Evolutionary conservation across 331 rosid species (phyloP).

Genomic region (Prunus yedoensis): DNA sequence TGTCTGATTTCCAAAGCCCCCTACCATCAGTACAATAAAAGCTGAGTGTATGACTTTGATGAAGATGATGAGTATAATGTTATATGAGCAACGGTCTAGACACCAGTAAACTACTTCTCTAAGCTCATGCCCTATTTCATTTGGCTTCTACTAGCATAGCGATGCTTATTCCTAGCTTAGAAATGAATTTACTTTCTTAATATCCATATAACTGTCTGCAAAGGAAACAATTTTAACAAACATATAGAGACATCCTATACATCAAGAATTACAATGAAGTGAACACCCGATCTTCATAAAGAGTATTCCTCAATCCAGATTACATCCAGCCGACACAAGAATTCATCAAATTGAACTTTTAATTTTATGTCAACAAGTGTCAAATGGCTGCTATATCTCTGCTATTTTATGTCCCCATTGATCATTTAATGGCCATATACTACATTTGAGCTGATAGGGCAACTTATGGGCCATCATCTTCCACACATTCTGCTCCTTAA

Average conservation of each 20-base stretch:
- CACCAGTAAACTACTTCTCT: no score
- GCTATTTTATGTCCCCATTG: not conserved
- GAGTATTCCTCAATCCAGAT: not conserved
- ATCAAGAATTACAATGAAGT: not conserved
- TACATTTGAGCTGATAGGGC: not conserved
- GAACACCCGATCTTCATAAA: not conserved
- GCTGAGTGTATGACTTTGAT: no score
- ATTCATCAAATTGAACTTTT: not conserved
- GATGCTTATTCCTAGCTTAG: no score
- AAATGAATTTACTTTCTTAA: no score
- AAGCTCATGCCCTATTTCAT: no score
- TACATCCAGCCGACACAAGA: not conserved
- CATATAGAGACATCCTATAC: not conserved
- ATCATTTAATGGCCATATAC: not conserved
- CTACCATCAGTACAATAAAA: no score
- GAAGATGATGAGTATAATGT: no score
- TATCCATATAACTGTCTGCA: no score
- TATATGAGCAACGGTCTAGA: no score
- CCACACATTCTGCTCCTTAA: not conserved
- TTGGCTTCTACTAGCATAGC: no score
- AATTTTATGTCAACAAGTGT: not conserved
- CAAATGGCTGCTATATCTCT: not conserved
- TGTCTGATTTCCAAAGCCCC: no score
- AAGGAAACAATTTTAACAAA: slow-evolving; percentile 1
- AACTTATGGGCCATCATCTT: not conserved